Percentiles rank a stretch among this genome's conserved stretches.
phyloP scores from a whole-genome alignment of 2,329 filamentous ascomycete genomes.

The Penicillium sp. region DNA sequence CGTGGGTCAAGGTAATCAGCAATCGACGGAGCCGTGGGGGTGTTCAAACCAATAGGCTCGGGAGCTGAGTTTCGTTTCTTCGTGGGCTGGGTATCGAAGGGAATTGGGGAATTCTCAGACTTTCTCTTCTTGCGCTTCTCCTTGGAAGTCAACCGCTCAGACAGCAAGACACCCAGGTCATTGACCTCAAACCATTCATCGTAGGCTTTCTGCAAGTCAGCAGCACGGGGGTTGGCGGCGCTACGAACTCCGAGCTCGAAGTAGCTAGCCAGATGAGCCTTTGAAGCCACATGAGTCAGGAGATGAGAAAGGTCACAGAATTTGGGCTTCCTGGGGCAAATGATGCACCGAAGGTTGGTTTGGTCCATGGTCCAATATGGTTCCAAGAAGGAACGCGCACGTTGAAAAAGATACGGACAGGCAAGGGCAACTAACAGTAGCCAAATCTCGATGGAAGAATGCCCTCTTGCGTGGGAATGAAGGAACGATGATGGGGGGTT shows the following conservation, averaged over 20 bases:
- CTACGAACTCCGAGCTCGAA: slow-evolving; percentile 78
- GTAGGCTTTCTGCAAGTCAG: slow-evolving; percentile 64
- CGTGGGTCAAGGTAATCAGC: slow-evolving; percentile 34
- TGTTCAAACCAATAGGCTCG: slow-evolving; percentile 3
- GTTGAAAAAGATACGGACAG: slow-evolving; percentile 11
- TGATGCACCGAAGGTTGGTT: slow-evolving; percentile 75
- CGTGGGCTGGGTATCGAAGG: slow-evolving; percentile 1
- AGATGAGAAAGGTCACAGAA: slow-evolving; percentile 93
- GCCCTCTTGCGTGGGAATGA: slow-evolving; percentile 9
- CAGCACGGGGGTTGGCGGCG: slow-evolving; percentile 66
- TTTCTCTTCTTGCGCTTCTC: slow-evolving; percentile 64
- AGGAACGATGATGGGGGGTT: slow-evolving; percentile 20
- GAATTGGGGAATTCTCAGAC: slow-evolving; percentile 14
- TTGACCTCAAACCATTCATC: slow-evolving; percentile 76
- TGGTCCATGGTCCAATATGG: slow-evolving; percentile 31
- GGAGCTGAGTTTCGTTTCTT: slow-evolving; percentile 2
- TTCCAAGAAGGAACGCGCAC: slow-evolving; percentile 2
- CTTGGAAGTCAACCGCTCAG: slow-evolving; percentile 75
- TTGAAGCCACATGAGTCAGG: slow-evolving; percentile 88
- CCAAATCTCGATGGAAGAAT: slow-evolving; percentile 10
- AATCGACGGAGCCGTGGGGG: slow-evolving; percentile 4
- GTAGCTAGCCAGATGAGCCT: slow-evolving; percentile 82
- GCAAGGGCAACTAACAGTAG: slow-evolving; percentile 28
- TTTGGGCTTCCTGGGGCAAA: slow-evolving; percentile 75
- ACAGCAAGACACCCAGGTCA: slow-evolving; percentile 70